Evolutionary conservation across 768 basidiomycete genomes (phyloP), one percentile per base, ranked within the genome.

Genomic region (Mycena olivaceomarginata): DNA sequence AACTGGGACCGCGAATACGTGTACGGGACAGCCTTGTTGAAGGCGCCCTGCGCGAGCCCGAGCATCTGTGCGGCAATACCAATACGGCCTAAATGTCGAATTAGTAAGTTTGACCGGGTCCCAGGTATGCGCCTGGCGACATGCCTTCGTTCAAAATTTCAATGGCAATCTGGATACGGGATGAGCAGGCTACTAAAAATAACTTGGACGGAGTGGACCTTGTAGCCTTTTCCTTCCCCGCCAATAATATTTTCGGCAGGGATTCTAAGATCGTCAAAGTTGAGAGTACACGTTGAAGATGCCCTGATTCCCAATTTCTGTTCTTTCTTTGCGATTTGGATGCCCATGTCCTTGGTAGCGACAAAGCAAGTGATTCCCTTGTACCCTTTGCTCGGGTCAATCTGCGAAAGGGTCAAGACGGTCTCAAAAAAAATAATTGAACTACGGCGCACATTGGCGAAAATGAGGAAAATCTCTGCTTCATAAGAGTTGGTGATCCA

Each of bases 41-140:
- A 99, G 2, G 97, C 98, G 31, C 98, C 98, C 82, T 99, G 97
- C 2, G 98, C 98, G 41, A 99, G 93, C 18, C 98, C 98, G 70
- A 99, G 90, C 98, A 99, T 99, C 86, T 99, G 98, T 0, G 96
- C 98, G 20, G 98, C 98, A 78, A 99, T 99, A 43, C 98, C 98
- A 80, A 99, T 98, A 74, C 98, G 96, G 71, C 95, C 93, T 92
- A 62, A 20, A 31, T 8, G 37, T 22, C 1, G 48, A 65, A 43
- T 25, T 59, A 57, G 69, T 43, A 57, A 43, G 41, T 39, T 39
- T 56, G n/a, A 25, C 41, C 5, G 13, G 31, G 12, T 43, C 20
- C 3, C 18, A 62, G 10, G 68, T 16, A 45, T 25, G 22, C 39
- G 41, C 59, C 1, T 25, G 56, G 18, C 40, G 25, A 48, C 66